Base-by-base conservation (phyloP, 2,329 filamentous ascomycete species). In the Thelonectria blattea region DNA sequence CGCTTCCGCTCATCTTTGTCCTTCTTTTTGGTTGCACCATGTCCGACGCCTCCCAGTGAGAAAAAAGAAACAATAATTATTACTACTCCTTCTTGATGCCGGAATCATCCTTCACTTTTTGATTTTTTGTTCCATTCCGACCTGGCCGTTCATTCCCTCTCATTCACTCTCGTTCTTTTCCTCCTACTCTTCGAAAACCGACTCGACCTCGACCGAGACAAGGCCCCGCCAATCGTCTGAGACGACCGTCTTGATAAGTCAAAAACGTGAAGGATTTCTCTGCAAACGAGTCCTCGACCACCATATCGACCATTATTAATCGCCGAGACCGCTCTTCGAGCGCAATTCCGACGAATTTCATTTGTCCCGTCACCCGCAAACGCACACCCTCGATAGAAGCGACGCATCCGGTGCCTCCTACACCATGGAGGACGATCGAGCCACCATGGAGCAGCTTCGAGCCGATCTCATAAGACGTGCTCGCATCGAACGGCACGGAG, bases 391-490 rank as follows among this genome's bases (percentile, higher is more conserved):
- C 39, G 39, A 42, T 42, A 42, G 17, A 42, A 42, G 17, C 39
- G 9, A 42, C 39, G 39, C 39, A 42, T 20, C 17, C 39, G 39
- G 14, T n/a, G n/a, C 14, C 39, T 20, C 15, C 5, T 15, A 20
- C 43, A 65, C 47, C 20, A 73, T 72, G 71, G 50, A 61, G 14
- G 41, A 66, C 17, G 67, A 66, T 41, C 56, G 57, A 14, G 54
- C 63, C 34, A 61, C 63, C 20, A 72, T 76, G 71, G 75, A 76
- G 57, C 70, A 68, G 58, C 65, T 76, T 50, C 68, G 75, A 24
- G 67, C 67, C 47, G 70, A 76, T 60, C 69, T 76, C 11, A 66
- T 76, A 34, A 65, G 71, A 53, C 66, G 73, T 50, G 73, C 74
- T 41, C 69, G 68, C 45, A 62, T 65, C 27, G 72, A 75, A 50